Evolutionary conservation across 495 filamentous ascomycete species (phyloP).

Genomic region (Cryomyces minteri): DNA sequence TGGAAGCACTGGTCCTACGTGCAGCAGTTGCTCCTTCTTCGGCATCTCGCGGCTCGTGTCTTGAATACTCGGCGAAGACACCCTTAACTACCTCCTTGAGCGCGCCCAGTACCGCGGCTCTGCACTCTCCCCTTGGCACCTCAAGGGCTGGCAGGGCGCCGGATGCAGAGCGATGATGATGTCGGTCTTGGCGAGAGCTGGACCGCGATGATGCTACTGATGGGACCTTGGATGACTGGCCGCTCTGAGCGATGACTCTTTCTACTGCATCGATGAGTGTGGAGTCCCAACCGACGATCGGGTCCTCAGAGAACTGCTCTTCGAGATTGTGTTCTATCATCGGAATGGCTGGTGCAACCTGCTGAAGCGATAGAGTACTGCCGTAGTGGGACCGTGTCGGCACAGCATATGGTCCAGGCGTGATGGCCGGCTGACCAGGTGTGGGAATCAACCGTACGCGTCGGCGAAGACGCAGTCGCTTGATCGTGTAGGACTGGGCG

Average conservation of each 20-base stretch:
- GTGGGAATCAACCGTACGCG: constrained; percentile 12
- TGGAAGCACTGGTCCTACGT: constrained; percentile 17
- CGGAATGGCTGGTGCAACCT: constrained; percentile 14
- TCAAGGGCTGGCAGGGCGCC: constrained; percentile 18
- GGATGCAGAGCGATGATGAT: not conserved
- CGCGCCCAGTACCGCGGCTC: constrained; percentile 40
- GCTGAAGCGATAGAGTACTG: constrained; percentile 15
- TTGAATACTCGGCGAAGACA: constrained; percentile 30
- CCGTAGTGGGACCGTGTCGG: constrained; percentile 20
- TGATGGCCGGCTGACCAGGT: constrained; percentile 5
- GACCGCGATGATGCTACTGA: constrained; percentile 12
- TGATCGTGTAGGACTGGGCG: constrained; percentile 55
- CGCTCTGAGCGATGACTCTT: constrained; percentile 43
- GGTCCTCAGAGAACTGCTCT: constrained; percentile 55
- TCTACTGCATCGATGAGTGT: constrained; percentile 62
- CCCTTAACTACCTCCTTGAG: constrained; percentile 45
- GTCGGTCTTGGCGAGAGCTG: constrained; percentile 7
- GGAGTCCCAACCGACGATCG: constrained; percentile 54
- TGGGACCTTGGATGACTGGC: constrained; percentile 9
- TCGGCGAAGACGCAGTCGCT: constrained; percentile 36
- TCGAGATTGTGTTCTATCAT: constrained; percentile 25
- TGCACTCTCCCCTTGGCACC: constrained; percentile 39
- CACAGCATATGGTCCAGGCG: constrained; percentile 11
- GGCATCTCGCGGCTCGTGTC: too few relatives aligned
- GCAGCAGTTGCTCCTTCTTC: constrained; percentile 13